phyloP scores from a whole-genome alignment of 2,329 filamentous ascomycete genomes.

The Cladosporium sp. region DNA sequence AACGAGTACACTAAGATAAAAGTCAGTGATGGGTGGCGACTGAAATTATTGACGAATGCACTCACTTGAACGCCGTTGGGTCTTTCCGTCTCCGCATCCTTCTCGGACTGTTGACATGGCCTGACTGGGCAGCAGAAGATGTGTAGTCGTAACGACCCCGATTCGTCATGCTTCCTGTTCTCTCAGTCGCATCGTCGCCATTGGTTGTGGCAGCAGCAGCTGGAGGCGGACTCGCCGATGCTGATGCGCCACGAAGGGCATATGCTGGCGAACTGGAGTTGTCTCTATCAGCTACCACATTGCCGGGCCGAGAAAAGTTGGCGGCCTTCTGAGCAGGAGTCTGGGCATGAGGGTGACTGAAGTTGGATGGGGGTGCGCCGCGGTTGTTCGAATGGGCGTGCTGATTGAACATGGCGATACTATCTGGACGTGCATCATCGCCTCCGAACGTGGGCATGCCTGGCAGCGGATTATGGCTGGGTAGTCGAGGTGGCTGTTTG shows the following conservation, averaged over 20 bases:
- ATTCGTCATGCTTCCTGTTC: slow-evolving; percentile 92
- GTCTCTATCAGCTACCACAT: slow-evolving; percentile 17
- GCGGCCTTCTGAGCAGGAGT: slow-evolving; percentile 14
- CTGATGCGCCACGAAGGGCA: slow-evolving; percentile 18
- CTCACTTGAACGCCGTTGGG: slow-evolving; percentile 97
- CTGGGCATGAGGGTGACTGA: slow-evolving; percentile 1
- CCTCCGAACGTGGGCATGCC: slow-evolving; percentile 58
- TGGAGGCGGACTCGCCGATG: slow-evolving; percentile 21
- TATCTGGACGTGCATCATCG: slow-evolving; percentile 60
- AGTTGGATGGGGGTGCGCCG: slow-evolving; percentile 33
- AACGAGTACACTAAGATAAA: slow-evolving; percentile 68
- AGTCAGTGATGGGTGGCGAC: neutral
- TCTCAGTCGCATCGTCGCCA: slow-evolving; percentile 60
- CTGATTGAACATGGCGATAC: slow-evolving; percentile 53
- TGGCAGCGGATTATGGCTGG: slow-evolving; percentile 42
- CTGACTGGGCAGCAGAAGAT: slow-evolving; percentile 76
- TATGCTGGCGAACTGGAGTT: slow-evolving; percentile 26
- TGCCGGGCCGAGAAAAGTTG: slow-evolving; percentile 31
- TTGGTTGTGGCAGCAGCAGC: slow-evolving; percentile 26
- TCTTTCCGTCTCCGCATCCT: slow-evolving; percentile 92
- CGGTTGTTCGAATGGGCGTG: slow-evolving; percentile 34
- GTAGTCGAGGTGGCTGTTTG: slow-evolving; percentile 57
- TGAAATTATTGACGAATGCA: slow-evolving; percentile 21
- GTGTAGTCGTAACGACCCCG: slow-evolving; percentile 95
- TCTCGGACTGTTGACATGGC: slow-evolving; percentile 87